Evolutionary conservation across 331 rosid species (phyloP).

Genomic region (Dryas integrifolia): DNA sequence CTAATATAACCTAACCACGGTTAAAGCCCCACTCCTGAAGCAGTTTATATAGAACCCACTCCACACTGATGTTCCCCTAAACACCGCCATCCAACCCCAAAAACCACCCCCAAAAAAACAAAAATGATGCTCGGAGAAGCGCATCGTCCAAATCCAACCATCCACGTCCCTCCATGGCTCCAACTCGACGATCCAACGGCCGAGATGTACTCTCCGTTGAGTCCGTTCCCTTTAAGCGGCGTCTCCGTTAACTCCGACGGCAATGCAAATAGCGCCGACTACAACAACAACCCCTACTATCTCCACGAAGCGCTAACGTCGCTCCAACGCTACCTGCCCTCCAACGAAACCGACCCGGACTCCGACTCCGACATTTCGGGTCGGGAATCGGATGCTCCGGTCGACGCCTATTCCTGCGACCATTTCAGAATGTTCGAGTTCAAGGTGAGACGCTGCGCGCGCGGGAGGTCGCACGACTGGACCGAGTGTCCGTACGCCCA

Average conservation of each 20-base stretch:
- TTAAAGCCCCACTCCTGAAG: slow-evolving; percentile 18
- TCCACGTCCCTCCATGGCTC: slow-evolving; percentile 47
- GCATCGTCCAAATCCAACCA: slow-evolving; percentile 58
- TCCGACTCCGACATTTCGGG: slow-evolving; percentile 51
- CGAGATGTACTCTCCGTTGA: slow-evolving; percentile 21
- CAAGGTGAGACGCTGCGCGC: slow-evolving; percentile 70
- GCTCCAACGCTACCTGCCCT: slow-evolving; percentile 57
- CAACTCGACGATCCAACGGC: slow-evolving; percentile 29
- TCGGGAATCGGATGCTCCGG: slow-evolving; percentile 58
- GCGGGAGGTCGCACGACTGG: slow-evolving; percentile 98
- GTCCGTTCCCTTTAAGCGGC: slow-evolving; percentile 34
- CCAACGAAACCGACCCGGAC: slow-evolving; percentile 54
- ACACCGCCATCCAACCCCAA: slow-evolving; percentile 31
- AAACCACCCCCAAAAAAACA: not conserved
- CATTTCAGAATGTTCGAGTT: slow-evolving; percentile 94
- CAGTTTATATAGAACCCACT: slow-evolving; percentile 54
- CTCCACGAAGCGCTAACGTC: slow-evolving; percentile 60
- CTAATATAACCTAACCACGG: slow-evolving; percentile 31
- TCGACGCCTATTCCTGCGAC: slow-evolving; percentile 82
- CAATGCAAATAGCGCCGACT: slow-evolving; percentile 42
- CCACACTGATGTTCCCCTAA: slow-evolving; percentile 37
- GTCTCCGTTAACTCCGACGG: slow-evolving; percentile 26
- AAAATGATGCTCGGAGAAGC: slow-evolving; percentile 80
- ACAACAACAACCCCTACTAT: slow-evolving; percentile 53
- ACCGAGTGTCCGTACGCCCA: slow-evolving; percentile 98